Percentiles rank a stretch among this genome's conserved stretches.
Conservation (phyloP, 2,329 filamentous ascomycete species). For the Cladosporium sp. region DNA sequence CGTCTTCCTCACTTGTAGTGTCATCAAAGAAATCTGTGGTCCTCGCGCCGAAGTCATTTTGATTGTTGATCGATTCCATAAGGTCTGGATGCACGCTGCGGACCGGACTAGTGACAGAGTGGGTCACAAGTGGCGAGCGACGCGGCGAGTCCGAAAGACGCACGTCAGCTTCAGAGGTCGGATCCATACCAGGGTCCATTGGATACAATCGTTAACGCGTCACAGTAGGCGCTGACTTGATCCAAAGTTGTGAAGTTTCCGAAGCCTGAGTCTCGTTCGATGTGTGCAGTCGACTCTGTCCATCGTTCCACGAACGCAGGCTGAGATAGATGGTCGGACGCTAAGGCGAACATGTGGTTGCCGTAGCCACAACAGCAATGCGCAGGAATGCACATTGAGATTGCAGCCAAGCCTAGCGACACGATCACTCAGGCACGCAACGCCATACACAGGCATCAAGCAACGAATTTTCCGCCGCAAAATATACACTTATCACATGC, state of each 20-base stretch:
- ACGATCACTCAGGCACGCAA: constrained; percentile 8
- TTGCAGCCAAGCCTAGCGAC: constrained; percentile 12
- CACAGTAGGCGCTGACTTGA: background rate
- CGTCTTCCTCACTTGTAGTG: constrained; percentile 14
- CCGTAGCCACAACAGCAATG: constrained; percentile 5
- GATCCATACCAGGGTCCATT: constrained; percentile 1
- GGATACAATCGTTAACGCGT: background rate
- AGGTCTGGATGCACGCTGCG: constrained; percentile 31
- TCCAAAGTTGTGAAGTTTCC: background rate
- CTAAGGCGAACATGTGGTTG: background rate
- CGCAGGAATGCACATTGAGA: constrained; percentile 19
- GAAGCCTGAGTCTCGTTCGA: too few relatives aligned
- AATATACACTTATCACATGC: constrained; percentile 33
- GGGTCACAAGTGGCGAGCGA: constrained; percentile 28
- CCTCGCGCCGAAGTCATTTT: constrained; percentile 25
- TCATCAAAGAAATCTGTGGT: constrained; percentile 33
- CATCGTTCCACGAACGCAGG: too few relatives aligned
- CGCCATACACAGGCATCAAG: constrained; percentile 14
- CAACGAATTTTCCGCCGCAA: constrained; percentile 33
- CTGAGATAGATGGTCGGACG: too few relatives aligned
- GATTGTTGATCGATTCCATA: constrained; percentile 26
- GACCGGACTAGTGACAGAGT: constrained; percentile 27
- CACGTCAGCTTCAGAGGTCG: constrained; percentile 8
- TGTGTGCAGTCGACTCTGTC: too few relatives aligned
- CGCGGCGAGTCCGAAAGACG: constrained; percentile 28